Percentiles rank a stretch among this genome's conserved stretches.
Evolutionary conservation across 805 yeast species (phyloP).

Genomic region (Ogataea pignaliae): DNA sequence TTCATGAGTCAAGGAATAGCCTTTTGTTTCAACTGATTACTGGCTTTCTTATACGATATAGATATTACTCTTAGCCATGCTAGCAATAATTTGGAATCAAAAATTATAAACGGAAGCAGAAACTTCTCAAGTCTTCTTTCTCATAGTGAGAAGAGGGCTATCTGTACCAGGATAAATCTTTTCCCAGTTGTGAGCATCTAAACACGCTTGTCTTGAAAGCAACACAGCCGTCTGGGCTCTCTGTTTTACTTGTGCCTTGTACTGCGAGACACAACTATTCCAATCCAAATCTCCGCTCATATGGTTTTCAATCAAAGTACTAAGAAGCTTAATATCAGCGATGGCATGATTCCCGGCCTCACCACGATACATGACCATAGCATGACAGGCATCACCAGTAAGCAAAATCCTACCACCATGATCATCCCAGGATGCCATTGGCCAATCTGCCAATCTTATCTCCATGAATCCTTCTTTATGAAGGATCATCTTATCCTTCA

Average conservation of each 20-base stretch:
- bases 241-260: conserved; percentile 7
- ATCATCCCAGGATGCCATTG: conserved; percentile 13
- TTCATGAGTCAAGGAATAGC: too few relatives aligned
- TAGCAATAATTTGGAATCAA: background rate
- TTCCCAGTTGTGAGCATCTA: conserved; percentile 26
- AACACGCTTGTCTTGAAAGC: conserved; percentile 24
- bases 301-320: conserved; percentile 5
- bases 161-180: conserved; percentile 11
- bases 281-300: conserved; percentile 1
- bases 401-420: conserved; percentile 23
- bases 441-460: conserved; percentile 14
- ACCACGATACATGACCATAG: conserved; percentile 27
- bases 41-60: too few relatives aligned
- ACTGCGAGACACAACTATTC: conserved; percentile 3
- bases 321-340: conserved; percentile 14
- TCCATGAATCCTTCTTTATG: conserved; percentile 6
- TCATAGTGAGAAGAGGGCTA: conserved; percentile 16
- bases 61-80: too few relatives aligned
- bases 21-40: too few relatives aligned
- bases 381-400: conserved; percentile 34
- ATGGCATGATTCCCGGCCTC: conserved; percentile 20
- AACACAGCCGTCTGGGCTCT: conserved; percentile 19
- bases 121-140: conserved; percentile 4
- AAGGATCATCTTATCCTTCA: conserved; percentile 7
- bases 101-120: background rate